Base-by-base conservation (phyloP, 164 flowering plant species). In the Cinnamomum chago region DNA sequence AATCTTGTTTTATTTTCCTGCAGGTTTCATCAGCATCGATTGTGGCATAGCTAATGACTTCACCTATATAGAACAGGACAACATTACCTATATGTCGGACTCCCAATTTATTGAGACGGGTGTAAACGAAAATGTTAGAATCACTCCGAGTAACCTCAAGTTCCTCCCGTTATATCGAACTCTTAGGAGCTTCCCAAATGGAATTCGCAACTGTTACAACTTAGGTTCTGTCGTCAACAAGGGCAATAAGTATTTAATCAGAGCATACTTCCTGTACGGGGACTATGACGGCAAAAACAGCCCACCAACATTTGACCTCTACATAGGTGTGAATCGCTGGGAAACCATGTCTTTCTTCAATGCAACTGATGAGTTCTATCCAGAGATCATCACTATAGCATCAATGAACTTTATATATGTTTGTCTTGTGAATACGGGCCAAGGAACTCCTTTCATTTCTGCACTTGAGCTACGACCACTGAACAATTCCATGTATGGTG, bases 271-370 rank as follows among this genome's bases (percentile, higher is more conserved):
- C 33, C 0, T 30, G 33, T 28, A 77, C 50, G 79, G 76, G 3
- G 72, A 76, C 30, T 76, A 76, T 40, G 87, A 87, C 69, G 76
- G 70, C 0, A 20, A n/a, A 6, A 60, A 74, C 30, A 13, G 67
- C 17, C 20, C 62, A 4, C 88, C 88, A 30, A 0, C 0, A 5
- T 30, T 30, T 5, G 33, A 30, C 33, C 33, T 30, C 33, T 3
- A 3, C 33, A 72, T 87, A 10, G 90, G 78, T 2, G 82, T 67
- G 27, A 76, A 81, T 22, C 24, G 33, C 2, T 86, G 90, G 90
- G 69, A 58, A 18, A 72, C 83, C 50, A 30, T 35, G 50, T 72
- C 0, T 30, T 30, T 30, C 33, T 3, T 67, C 23, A 65, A 75
- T 5, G 73, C 84, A 3, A 27, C 73, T n/a, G 1, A 50, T 0